Evolutionary conservation across 75 land plant species (phyloP).

Genomic region (Picea glauca): DNA sequence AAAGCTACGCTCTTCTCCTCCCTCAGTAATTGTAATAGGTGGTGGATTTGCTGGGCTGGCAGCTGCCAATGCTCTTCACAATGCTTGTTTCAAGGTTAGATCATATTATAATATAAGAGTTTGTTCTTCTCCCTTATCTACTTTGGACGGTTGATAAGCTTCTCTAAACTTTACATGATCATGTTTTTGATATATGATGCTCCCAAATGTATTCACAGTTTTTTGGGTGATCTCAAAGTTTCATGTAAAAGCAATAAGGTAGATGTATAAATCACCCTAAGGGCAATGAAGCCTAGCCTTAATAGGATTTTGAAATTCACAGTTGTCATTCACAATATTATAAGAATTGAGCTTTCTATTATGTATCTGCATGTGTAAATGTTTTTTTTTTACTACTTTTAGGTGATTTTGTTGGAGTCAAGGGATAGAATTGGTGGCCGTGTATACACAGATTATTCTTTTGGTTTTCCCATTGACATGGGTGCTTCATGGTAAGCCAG

Average conservation of each 20-base stretch:
- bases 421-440: conserved; percentile 52
- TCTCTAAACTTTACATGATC: not conserved
- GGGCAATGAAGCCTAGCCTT: too few relatives aligned
- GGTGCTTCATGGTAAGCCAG: conserved; percentile 44
- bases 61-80: conserved; percentile 42
- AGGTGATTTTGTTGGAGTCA: conserved; percentile 49
- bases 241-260: too few relatives aligned
- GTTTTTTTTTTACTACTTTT: not conserved
- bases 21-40: conserved; percentile 46
- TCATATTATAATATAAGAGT: not conserved
- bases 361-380: too few relatives aligned
- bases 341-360: too few relatives aligned
- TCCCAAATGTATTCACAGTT: too few relatives aligned
- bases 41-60: conserved; percentile 47
- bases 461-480: conserved; percentile 56
- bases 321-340: too few relatives aligned
- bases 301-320: too few relatives aligned
- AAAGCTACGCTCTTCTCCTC: too few relatives aligned
- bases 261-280: too few relatives aligned
- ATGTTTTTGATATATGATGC: conserved; percentile 4
- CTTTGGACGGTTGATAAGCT: not conserved
- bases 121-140: not conserved
- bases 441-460: conserved; percentile 40
- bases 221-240: too few relatives aligned
- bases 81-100: conserved; percentile 43